These are phyloP conservation scores for Blastobotrys parvus DNA, from an alignment of 805 yeast species.

Conservation along the genomic window DNA sequence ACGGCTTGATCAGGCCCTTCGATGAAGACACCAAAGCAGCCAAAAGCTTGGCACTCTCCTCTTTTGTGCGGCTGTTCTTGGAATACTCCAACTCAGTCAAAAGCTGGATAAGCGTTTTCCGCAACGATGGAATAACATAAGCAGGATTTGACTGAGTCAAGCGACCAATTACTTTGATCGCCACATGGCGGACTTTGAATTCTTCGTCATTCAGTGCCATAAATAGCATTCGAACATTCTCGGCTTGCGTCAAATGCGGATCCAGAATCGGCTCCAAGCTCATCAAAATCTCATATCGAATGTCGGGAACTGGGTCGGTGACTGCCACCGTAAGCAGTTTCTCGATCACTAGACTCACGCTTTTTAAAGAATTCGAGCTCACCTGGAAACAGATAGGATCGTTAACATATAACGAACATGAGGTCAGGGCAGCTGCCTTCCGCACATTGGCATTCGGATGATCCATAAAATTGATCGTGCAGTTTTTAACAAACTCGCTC, in stretches of 20 bases:
- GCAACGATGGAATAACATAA: conserved; percentile 83
- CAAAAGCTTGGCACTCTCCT: conserved; percentile 74
- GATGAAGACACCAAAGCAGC: conserved; percentile 71
- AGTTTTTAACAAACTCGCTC: conserved; percentile 79
- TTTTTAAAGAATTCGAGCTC: conserved; percentile 68
- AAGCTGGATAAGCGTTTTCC: conserved; percentile 79
- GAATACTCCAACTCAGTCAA: conserved; percentile 81
- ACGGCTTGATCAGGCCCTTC: conserved; percentile 77
- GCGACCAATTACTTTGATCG: conserved; percentile 75
- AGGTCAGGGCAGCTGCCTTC: conserved; percentile 74
- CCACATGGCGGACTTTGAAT: conserved; percentile 71
- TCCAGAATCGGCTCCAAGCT: conserved; percentile 72
- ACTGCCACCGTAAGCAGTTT: conserved; percentile 74
- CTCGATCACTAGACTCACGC: conserved; percentile 78
- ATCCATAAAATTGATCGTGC: conserved; percentile 76
- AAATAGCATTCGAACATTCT: conserved; percentile 73
- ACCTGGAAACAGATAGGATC: conserved; percentile 83
- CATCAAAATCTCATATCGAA: conserved; percentile 68
- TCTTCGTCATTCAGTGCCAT: conserved; percentile 88
- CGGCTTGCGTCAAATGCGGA: conserved; percentile 90
- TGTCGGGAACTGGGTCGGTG: conserved; percentile 82
- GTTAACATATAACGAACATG: conserved; percentile 63
- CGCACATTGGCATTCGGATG: conserved; percentile 74
- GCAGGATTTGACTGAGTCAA: conserved; percentile 86
- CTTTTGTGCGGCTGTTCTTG: conserved; percentile 64